Evolutionary conservation across 1,139 yeast species (phyloP).

Genomic region (Chernovozyma sophiae-reginae): DNA sequence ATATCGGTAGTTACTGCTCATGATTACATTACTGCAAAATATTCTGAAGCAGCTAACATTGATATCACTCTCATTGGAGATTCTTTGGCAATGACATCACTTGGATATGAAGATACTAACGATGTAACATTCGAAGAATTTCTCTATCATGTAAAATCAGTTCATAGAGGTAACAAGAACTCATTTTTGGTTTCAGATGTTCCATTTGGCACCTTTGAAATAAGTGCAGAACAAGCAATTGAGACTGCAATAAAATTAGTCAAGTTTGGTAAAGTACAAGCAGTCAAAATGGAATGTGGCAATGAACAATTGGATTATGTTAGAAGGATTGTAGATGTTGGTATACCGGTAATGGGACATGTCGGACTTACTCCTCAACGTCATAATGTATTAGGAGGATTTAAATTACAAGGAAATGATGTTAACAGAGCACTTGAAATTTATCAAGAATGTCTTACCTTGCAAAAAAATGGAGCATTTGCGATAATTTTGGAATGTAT

Average conservation of each 20-base stretch:
- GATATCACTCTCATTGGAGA: conserved; percentile 86
- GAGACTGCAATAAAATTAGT: conserved; percentile 60
- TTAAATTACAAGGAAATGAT: conserved; percentile 74
- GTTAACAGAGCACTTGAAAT: conserved; percentile 55
- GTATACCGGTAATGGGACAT: conserved; percentile 91
- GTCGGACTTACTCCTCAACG: conserved; percentile 91
- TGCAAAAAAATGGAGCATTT: conserved; percentile 79
- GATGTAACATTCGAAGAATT: conserved; percentile 76
- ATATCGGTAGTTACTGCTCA: conserved; percentile 82
- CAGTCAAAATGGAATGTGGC: conserved; percentile 88
- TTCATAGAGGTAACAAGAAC: conserved; percentile 60
- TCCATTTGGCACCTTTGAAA: conserved; percentile 85
- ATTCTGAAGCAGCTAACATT: conserved; percentile 65
- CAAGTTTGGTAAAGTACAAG: conserved; percentile 64
- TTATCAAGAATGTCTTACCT: conserved; percentile 60
- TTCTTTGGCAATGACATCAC: conserved; percentile 86
- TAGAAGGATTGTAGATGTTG: conserved; percentile 51
- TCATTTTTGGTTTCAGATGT: conserved; percentile 81
- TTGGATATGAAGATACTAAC: conserved; percentile 77
- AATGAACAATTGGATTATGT: conserved; percentile 48
- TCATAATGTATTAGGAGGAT: conserved; percentile 77
- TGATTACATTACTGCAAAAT: conserved; percentile 72
- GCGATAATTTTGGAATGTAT: conserved; percentile 78
- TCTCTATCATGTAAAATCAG: conserved; percentile 71
- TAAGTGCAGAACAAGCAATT: conserved; percentile 60